Base-by-base conservation (phyloP, 2,329 filamentous ascomycete genomes). In the Pseudocercospora cruenta region DNA sequence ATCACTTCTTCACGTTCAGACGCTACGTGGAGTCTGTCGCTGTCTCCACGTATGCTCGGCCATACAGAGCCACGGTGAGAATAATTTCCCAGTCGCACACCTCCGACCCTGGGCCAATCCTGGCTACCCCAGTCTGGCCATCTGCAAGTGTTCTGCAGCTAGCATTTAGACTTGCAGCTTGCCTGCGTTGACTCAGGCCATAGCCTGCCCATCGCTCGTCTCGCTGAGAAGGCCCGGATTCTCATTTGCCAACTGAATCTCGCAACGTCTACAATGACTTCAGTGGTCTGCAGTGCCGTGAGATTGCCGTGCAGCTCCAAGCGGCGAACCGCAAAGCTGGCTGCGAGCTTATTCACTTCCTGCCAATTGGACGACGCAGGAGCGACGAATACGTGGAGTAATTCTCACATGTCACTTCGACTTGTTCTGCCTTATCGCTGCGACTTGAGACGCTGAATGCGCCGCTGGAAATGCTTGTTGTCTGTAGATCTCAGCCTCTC, bases 351-450 rank as follows among this genome's bases (percentile, higher is more conserved):
- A 68, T 68, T 33, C 59, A 12, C 45, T 47, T 21, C 19, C 43
- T 58, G 58, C 62, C 57, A 57, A 69, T 68, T 69, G 69, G 67
- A 53, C 45, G 59, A 58, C 55, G 53, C 43, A 55, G 28, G 57
- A 26, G 22, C 53, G 39, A 24, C 39, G 14, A 43, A 64, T 68
- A 31, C 54, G 64, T 66, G 55, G 67, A 69, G 69, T 71, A 62
- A 73, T 73, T 71, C 63, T 60, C 49, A 61, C 53, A 54, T 69
- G 71, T 73, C 71, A 71, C 61, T 61, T 58, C 53, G 53, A 31
- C 31, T 53, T 63, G 62, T 45, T 53, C 39, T 45, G 47, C 57
- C 71, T 71, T 72, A 72, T 73, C 71, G 71, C 64, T 22, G 28
- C 62, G 65, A 67, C 64, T 57, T 69, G 67, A 71, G 53, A 67